These are phyloP conservation scores for Solanum chilense DNA, from an alignment of 257 asterid species.

Conservation along the genomic window DNA sequence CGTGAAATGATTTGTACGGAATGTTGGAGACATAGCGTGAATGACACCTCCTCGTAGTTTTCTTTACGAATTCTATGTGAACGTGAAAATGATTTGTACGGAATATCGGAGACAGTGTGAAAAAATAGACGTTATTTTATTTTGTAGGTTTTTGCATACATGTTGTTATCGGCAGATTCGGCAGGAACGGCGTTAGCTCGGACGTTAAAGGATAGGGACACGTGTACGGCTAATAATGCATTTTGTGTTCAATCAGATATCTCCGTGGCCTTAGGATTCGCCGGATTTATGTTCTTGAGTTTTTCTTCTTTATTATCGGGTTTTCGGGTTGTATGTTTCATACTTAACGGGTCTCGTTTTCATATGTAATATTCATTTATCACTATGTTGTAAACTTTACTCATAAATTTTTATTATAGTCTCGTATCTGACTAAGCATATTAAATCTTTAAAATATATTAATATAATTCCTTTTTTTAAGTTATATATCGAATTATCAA, in stretches of 20 bases:
- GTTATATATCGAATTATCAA: not conserved
- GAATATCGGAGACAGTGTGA: not conserved
- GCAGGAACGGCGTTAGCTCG: slow-evolving; percentile 36
- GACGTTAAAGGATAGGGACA: slow-evolving; percentile 5
- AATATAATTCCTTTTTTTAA: not conserved
- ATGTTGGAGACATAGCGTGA: not conserved
- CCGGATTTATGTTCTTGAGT: slow-evolving; percentile 27
- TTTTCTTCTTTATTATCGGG: slow-evolving; percentile 35
- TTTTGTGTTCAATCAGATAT: slow-evolving; percentile 33
- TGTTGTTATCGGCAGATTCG: slow-evolving; percentile 34
- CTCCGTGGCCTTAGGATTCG: slow-evolving; percentile 30
- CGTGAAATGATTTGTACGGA: not conserved
- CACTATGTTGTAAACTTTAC: not conserved
- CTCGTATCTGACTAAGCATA: not conserved
- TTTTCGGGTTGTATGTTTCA: slow-evolving; percentile 25
- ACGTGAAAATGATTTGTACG: not conserved
- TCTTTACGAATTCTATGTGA: not conserved
- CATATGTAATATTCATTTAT: slow-evolving; percentile 5
- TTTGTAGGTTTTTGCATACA: slow-evolving; percentile 27
- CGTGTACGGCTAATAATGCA: slow-evolving; percentile 22
- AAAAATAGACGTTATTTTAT: not conserved
- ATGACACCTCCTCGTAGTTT: not conserved
- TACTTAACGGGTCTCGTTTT: slow-evolving; percentile 32
- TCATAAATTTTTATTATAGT: not conserved
- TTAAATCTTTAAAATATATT: not conserved